Evolutionary conservation across 257 asterid genomes (phyloP), one percentile per base, ranked within the genome.

Genomic region (Solanum dulcamara): DNA sequence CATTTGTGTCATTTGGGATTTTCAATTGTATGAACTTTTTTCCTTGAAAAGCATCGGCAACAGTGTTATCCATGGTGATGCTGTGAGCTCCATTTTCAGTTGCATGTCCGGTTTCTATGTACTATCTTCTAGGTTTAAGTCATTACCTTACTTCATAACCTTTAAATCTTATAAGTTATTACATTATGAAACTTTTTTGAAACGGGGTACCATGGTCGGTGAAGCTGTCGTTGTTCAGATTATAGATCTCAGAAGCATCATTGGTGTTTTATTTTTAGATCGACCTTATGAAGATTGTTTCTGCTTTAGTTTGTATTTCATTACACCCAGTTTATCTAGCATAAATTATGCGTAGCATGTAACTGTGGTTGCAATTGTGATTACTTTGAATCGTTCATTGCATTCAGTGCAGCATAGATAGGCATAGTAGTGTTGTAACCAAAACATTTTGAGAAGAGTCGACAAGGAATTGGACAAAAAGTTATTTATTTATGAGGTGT

Each of bases 41-140:
- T 74, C n/a, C 12, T 42, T 12, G 3, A 42, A 74, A 74, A 75
- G 60, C 59, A 17, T 75, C 17, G 40, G 82, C 59, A 75, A 75
- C 60, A 26, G 14, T 75, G 82, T 26, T 75, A 75, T 75, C 60
- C 35, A 86, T 60, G 80, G 85, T 81, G 83, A 87, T 48, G 66
- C 84, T 57, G 89, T 86, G 81, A 89, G 85, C 82, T 74, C 59
- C 13, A 74, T 81, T 64, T 79, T 59, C 50, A 37, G 70, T 28
- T 67, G 59, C 55, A 22, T 66, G 30, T 26, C 5, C 24, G 70
- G 77, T 85, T 53, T 50, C 42, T 17, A 18, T 2, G 28, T 66
- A 22, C 18, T 44, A 28, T 50, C 17, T 57, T 74, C 51, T 38
- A 70, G 51, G 44, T 15, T 68, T 74, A 24, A 46, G 57, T 74